These are phyloP conservation scores for Cryptococcus sp. DNA, from an alignment of 1,284 basidiomycete species.

Conservation along the genomic window DNA sequence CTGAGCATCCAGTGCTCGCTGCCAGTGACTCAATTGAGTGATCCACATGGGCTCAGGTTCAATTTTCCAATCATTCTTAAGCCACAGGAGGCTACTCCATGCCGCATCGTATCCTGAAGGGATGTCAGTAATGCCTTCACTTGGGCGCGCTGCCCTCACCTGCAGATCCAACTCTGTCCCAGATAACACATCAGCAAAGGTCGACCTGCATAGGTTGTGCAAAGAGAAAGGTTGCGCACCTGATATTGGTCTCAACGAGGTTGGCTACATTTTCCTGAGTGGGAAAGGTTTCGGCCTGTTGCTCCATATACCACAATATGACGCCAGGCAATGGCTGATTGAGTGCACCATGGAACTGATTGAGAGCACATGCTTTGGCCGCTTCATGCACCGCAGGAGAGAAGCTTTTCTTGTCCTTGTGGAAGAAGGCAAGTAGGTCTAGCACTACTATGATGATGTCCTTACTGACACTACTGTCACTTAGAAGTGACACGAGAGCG, in stretches of 20 bases:
- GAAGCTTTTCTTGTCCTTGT: constrained; percentile 26
- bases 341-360: constrained; percentile 27
- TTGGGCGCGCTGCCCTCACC: not conserved
- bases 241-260: constrained; percentile 34
- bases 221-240: constrained; percentile 15
- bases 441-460: constrained; percentile 28
- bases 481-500: constrained; percentile 21
- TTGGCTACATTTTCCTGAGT: constrained; percentile 26
- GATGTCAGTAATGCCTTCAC: not conserved
- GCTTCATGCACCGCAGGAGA: constrained; percentile 19
- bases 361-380: constrained; percentile 28
- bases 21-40: constrained; percentile 39
- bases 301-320: constrained; percentile 39
- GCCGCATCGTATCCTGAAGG: constrained; percentile 32
- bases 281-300: constrained; percentile 22
- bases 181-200: not conserved
- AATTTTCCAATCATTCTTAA: constrained; percentile 28
- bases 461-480: constrained; percentile 15
- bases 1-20: constrained; percentile 29
- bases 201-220: not conserved
- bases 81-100: constrained; percentile 34
- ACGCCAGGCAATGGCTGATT: constrained; percentile 31
- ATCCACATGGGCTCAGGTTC: constrained; percentile 39
- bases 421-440: constrained; percentile 32
- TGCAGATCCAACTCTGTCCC: constrained; percentile 5